Percentiles rank a stretch among this genome's conserved stretches.
Evolutionary conservation across 305 asterid species (phyloP).

Genomic region (Solanum hybrid): DNA sequence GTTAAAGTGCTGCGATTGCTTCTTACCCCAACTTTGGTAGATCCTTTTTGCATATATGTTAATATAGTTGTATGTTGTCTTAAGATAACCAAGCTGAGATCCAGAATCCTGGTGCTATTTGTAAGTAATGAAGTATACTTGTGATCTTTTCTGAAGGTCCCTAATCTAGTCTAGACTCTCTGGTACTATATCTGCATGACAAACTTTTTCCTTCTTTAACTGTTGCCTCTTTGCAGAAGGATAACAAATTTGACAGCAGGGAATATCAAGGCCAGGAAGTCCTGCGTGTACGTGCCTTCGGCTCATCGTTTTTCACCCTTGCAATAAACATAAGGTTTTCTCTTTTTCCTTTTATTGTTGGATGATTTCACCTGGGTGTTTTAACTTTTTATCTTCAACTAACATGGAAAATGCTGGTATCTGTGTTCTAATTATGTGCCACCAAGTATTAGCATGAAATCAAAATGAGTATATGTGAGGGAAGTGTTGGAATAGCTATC

Average conservation of each 20-base stretch:
- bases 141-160: not conserved
- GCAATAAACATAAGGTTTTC: constrained; percentile 87
- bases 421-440: not conserved
- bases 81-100: not conserved
- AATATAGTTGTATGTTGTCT: not conserved
- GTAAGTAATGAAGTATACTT: not conserved
- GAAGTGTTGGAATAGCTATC: not conserved
- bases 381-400: not conserved
- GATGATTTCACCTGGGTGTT: not conserved
- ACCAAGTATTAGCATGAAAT: not conserved
- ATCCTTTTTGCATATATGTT: not conserved
- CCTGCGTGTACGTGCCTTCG: constrained; percentile 84
- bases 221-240: constrained; percentile 30
- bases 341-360: not conserved
- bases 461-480: not conserved
- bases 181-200: not conserved
- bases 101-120: not conserved
- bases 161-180: not conserved
- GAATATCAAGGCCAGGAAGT: constrained; percentile 73
- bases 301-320: constrained; percentile 86
- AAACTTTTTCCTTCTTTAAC: not conserved
- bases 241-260: constrained; percentile 29
- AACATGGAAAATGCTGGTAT: not conserved
- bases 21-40: not conserved
- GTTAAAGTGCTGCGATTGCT: not conserved